phyloP scores from a whole-genome alignment of 164 flowering plant genomes.

The Chimonanthus praecox region DNA sequence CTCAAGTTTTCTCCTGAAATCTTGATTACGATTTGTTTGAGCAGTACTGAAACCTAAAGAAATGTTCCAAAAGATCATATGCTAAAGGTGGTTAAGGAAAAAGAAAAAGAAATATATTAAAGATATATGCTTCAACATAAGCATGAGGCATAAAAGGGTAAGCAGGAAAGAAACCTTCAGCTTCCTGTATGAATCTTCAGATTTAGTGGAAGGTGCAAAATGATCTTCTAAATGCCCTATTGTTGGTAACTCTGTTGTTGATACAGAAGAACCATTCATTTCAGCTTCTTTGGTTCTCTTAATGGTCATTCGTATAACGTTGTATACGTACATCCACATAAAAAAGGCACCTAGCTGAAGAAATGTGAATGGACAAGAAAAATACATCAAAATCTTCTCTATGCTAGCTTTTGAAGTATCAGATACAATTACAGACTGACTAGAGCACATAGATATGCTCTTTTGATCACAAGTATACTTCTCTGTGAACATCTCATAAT shows the following conservation, averaged over 20 bases:
- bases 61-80: no score
- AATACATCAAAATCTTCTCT: background rate
- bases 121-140: no score
- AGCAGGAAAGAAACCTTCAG: background rate
- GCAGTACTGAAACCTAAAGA: constrained; percentile 11
- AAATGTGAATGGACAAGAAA: background rate
- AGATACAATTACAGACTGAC: no score
- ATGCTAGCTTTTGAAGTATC: background rate
- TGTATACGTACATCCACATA: constrained; percentile 67
- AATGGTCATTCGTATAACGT: constrained; percentile 40
- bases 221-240: constrained; percentile 9
- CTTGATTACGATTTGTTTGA: constrained; percentile 17
- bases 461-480: no score
- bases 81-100: background rate
- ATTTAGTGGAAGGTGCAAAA: background rate
- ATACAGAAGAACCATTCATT: constrained; percentile 11
- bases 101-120: background rate
- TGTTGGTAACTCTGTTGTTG: constrained; percentile 14
- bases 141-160: background rate
- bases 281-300: constrained; percentile 11
- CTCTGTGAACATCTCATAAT: background rate
- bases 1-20: constrained; percentile 28
- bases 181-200: background rate
- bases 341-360: constrained; percentile 61
- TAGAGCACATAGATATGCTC: no score